Base-by-base conservation (phyloP, 331 rosid species). In the Malus hybrid region DNA sequence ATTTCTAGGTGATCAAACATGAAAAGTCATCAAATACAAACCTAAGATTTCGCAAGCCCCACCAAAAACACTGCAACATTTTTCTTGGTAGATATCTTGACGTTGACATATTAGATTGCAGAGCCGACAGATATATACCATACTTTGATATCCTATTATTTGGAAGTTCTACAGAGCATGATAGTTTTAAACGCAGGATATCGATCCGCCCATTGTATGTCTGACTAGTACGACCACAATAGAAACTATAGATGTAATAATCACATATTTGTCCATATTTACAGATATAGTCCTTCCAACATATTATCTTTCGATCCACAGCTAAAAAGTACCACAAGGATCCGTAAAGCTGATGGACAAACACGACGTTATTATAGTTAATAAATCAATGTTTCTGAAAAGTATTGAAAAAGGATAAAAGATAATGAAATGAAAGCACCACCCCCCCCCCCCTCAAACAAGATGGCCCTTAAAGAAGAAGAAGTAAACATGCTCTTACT, bases 31-130 rank as follows among this genome's bases (percentile, higher is more conserved):
- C 14, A 3, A 42, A 42, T 27, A 24, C 73, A 28, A 27, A 69
- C 73, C 73, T 69, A 14, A 69, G 16, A 69, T 48, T 46, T 27
- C 44, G 64, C 3, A 71, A 12, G 4, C 75, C 75, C 65, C 75
- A 70, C 60, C 61, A 69, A 13, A 69, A 9, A 10, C 4, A 42
- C 1, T 3, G 46, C 46, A 39, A 39, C 1, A 39, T 39, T 13
- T 10, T 39, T 39, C 13, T 10, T 39, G 13, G 13, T 10, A 39
- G 46, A 39, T 9, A 8, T 39, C 12, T 39, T 39, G 46, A 39
- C 4, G 12, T 39, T 39, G 46, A 8, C 12, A 39, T 3, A 9
- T 39, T 39, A 39, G 46, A 39, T 39, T 39, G 1, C 12, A 8
- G 46, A 39, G 46, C 46, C 9, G 12, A 39, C 46, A 0, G 1